These are phyloP conservation scores for Hibiscus tridactylites DNA, from an alignment of 345 rosid genomes.

Conservation along the genomic window DNA sequence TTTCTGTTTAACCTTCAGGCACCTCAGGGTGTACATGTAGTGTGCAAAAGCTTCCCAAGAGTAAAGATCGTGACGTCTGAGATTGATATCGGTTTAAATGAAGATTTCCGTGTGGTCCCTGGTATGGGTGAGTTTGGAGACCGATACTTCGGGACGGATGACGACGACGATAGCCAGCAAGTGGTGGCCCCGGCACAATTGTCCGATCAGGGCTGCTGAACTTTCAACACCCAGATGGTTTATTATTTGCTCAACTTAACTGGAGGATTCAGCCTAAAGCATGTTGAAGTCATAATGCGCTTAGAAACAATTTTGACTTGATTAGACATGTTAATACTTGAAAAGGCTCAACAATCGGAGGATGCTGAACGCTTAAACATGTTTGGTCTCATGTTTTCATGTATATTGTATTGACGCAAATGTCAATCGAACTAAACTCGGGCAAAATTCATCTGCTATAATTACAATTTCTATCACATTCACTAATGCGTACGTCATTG, in stretches of 20 bases:
- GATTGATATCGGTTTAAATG: slow-evolving; percentile 81
- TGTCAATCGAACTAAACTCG: too few species aligned
- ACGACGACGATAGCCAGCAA: slow-evolving; percentile 40
- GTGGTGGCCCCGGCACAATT: slow-evolving; percentile 14
- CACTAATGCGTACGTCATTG: background rate
- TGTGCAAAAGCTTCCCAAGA: slow-evolving; percentile 84
- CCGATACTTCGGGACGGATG: slow-evolving; percentile 94
- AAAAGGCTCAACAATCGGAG: too few species aligned
- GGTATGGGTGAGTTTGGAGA: slow-evolving; percentile 99
- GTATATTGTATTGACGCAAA: too few species aligned
- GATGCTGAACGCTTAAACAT: too few species aligned
- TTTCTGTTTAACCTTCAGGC: slow-evolving; percentile 38
- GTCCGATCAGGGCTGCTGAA: slow-evolving; percentile 11
- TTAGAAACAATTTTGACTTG: slow-evolving; percentile 36
- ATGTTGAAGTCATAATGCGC: background rate
- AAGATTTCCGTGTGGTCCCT: slow-evolving; percentile 89
- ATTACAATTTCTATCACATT: background rate
- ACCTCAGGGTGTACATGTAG: slow-evolving; percentile 97
- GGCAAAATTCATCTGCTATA: too few species aligned
- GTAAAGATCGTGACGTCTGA: slow-evolving; percentile 97
- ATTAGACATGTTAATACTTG: background rate
- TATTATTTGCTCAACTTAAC: background rate
- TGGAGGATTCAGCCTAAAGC: background rate
- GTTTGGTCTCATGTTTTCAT: too few species aligned
- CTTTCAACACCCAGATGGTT: background rate